Conservation (phyloP, 805 yeast genomes). For the Saturnispora zaruensis region DNA sequence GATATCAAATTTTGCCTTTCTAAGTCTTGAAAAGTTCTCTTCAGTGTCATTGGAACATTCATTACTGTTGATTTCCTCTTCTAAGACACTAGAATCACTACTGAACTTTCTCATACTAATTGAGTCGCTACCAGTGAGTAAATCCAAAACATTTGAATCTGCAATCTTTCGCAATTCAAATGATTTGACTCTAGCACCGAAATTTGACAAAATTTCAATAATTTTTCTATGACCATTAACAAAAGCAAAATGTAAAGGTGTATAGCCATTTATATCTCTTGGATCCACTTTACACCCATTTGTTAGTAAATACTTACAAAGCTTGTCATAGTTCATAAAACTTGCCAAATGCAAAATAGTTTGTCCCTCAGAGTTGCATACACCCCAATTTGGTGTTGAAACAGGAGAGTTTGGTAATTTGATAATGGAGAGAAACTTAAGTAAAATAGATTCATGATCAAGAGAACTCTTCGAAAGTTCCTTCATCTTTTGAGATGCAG, state of each 20-base stretch:
- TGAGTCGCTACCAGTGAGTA: slow-evolving; percentile 18
- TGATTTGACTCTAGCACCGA: slow-evolving; percentile 38
- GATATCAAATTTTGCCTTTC: not conserved
- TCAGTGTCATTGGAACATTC: not conserved
- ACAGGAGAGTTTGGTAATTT: slow-evolving; percentile 58
- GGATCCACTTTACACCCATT: slow-evolving; percentile 59
- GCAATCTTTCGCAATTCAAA: slow-evolving; percentile 38
- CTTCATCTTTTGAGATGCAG: slow-evolving; percentile 43
- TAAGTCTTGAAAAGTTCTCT: not conserved
- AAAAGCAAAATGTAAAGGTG: slow-evolving; percentile 85
- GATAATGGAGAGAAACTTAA: slow-evolving; percentile 47
- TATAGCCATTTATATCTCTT: slow-evolving; percentile 70
- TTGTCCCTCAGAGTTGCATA: slow-evolving; percentile 78
- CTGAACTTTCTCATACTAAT: slow-evolving; percentile 7
- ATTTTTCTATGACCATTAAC: slow-evolving; percentile 63
- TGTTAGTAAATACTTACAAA: slow-evolving; percentile 56
- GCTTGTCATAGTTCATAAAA: slow-evolving; percentile 56
- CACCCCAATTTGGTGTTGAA: slow-evolving; percentile 62
- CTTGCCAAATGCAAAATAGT: slow-evolving; percentile 82
- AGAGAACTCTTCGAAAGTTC: slow-evolving; percentile 36
- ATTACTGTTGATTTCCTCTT: slow-evolving; percentile 7
- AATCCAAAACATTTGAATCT: slow-evolving; percentile 32
- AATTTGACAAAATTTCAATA: slow-evolving; percentile 51
- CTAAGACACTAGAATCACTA: slow-evolving; percentile 3
- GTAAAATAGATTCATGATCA: slow-evolving; percentile 41